Evolutionary conservation across 306 rosid genomes (phyloP), one percentile per base, ranked within the genome.

Genomic region (Dalbergia cochinchinensis): DNA sequence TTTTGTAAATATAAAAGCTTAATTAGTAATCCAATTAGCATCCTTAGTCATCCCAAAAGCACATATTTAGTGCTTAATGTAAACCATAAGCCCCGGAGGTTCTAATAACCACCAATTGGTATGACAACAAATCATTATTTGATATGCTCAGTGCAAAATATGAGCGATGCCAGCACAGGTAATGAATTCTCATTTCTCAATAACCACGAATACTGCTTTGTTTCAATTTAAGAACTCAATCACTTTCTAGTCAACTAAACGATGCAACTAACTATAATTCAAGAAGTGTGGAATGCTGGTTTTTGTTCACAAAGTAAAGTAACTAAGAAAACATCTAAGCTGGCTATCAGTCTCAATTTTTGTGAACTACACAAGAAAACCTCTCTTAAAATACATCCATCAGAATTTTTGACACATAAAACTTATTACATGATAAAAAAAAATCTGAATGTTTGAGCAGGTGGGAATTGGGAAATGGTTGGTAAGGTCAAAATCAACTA

Each of bases 1-100:
- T 74, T 26, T 81, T 62, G 33, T 66, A 73, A 42, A 50, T 79
- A 80, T n/a, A 45, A 69, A 74, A 59, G 45, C 66, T 22, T 22
- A 48, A 69, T 9, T 44, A 42, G 26, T 5, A 18, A 54, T 11
- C 18, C 47, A 66, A 20, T 42, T 79, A 39, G 41, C 16, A 22
- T 65, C 67, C 61, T 47, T 41, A 13, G 80, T 31, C 74, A 70
- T 75, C 71, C 74, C 10, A 16, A 50, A 6, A 57, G 22, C 37
- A 45, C 16, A 68, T 20, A 73, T 57, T 48, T 39, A 16, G 74
- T 63, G 53, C 44, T 71, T 53, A 64, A 62, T 63, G 42, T 42
- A 61, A 79, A 51, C 72, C 58, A 61, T 41, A 55, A 5, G 61
- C 59, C 53, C 15, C 60, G 76, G 62, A 47, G 16, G 18, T 35